phyloP scores from a whole-genome alignment of 2,329 filamentous ascomycete genomes.

The Allantophomopsis lycopodina region DNA sequence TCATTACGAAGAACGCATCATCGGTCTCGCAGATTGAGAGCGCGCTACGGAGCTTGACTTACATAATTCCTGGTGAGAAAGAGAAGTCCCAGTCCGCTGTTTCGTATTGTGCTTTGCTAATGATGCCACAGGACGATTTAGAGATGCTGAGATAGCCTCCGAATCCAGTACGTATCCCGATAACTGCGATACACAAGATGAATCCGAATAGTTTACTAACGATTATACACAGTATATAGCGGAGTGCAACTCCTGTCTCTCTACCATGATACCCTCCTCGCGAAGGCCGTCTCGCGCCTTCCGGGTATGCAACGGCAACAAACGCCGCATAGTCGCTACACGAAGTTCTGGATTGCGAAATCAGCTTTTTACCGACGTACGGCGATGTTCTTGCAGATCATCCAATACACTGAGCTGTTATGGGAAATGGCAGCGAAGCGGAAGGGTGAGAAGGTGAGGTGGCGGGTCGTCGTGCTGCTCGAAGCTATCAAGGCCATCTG shows the following conservation, averaged over 20 bases:
- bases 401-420: conserved; percentile 89
- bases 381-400: conserved; percentile 72
- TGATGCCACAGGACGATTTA: conserved; percentile 53
- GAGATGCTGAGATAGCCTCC: conserved; percentile 88
- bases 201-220: not conserved
- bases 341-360: conserved; percentile 49
- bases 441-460: conserved; percentile 67
- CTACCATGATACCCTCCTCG: conserved; percentile 82
- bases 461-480: conserved; percentile 75
- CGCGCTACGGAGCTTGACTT: conserved; percentile 80
- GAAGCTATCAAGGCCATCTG: conserved; percentile 82
- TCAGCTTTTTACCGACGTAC: conserved; percentile 65
- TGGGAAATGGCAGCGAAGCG: conserved; percentile 95
- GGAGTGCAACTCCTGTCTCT: conserved; percentile 80
- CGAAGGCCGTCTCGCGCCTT: conserved; percentile 45
- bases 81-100: not conserved
- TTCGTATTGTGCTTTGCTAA: not conserved
- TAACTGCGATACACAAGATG: too few species aligned
- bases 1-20: conserved; percentile 88
- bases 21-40: conserved; percentile 94
- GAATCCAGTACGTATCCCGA: conserved; percentile 40
- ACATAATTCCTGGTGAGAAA: conserved; percentile 70
- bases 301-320: conserved; percentile 33
- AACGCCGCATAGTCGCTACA: conserved; percentile 50
- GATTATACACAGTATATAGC: conserved; percentile 45